Base-by-base conservation (phyloP, 2,329 filamentous ascomycete species). In the Talaromyces sp. region DNA sequence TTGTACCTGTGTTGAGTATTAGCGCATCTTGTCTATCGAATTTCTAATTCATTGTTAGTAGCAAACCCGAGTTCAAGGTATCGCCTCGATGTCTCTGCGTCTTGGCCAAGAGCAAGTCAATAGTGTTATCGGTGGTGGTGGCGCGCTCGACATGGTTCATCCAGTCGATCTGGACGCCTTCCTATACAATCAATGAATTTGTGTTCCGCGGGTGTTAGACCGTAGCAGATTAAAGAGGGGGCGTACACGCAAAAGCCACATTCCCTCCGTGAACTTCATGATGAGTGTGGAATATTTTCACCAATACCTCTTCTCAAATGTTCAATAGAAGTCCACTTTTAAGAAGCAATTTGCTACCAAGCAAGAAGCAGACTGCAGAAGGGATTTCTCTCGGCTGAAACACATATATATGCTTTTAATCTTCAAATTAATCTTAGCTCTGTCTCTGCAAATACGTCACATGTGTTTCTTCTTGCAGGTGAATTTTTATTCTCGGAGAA, bases 191-290 rank as follows among this genome's bases (percentile, higher is more conserved):
- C 39, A n/a, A n/a, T 33, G 25, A 33, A 43, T n/a, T 19, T 41
- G 9, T 62, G 35, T 39, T 31, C 11, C 41, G 27, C 27, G 27
- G 27, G 27, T 6, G 27, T 22, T 15, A 45, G 17, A 19, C 41
- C 27, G 7, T 62, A 7, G 8, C 8, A n/a, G 25, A 11, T 33
- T 22, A 33, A 3, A 11, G 2, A 63, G 19, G 7, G 22, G 59
- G 62, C 68, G 54, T 68, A 77, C 74, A 66, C 69, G 69, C 33
- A 76, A 69, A 3, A 25, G 9, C 76, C 76, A 79, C 77, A 79
- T 79, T 62, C 77, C 77, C 35, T 77, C 74, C 8, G 77, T 79
- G 69, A 79, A 79, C 73, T 77, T 79, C 77, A 79, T 79, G 17
- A 43, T 43, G 3, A 43, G 41, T n/a, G 15, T 7, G 41, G 17